Percentiles rank a stretch among this genome's conserved stretches.
phyloP scores from a whole-genome alignment of 164 flowering plant species.

The Houttuynia cordata region DNA sequence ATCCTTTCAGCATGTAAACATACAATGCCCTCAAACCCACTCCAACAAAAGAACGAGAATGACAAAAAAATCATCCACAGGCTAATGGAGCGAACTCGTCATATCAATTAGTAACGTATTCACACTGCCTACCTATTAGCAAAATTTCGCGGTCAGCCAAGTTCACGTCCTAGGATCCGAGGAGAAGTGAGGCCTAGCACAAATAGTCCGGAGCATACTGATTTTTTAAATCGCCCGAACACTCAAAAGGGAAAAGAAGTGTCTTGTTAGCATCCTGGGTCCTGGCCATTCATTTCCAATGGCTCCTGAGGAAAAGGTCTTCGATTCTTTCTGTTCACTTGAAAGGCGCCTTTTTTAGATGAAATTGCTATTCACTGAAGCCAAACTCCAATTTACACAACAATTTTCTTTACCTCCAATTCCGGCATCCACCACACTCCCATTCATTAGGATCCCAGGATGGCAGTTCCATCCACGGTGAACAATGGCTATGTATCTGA shows the following conservation, averaged over 20 bases:
- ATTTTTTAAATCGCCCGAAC: too few relatives aligned
- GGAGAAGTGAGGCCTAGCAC: not conserved
- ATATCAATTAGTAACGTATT: not conserved
- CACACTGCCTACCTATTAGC: not conserved
- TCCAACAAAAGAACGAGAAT: not conserved
- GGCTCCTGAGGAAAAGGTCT: too few relatives aligned
- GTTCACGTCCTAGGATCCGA: not conserved
- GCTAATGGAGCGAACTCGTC: not conserved
- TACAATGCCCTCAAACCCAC: not conserved
- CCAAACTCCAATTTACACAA: not conserved
- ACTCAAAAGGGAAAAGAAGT: too few relatives aligned
- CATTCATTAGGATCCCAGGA: slow-evolving; percentile 26
- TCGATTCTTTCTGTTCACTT: too few relatives aligned
- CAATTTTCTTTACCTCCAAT: slow-evolving; percentile 24
- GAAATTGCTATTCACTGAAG: not conserved
- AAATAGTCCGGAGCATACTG: not conserved
- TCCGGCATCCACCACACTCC: slow-evolving; percentile 77
- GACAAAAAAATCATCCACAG: not conserved
- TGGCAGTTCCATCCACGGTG: slow-evolving; percentile 50
- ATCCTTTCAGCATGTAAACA: too few relatives aligned
- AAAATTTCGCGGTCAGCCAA: not conserved
- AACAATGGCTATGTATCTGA: slow-evolving; percentile 55
- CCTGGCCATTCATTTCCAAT: too few relatives aligned
- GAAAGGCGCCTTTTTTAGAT: too few relatives aligned
- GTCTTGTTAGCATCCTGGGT: too few relatives aligned